Conservation (phyloP, 78 protist species). For the Bodo saltans region DNA sequence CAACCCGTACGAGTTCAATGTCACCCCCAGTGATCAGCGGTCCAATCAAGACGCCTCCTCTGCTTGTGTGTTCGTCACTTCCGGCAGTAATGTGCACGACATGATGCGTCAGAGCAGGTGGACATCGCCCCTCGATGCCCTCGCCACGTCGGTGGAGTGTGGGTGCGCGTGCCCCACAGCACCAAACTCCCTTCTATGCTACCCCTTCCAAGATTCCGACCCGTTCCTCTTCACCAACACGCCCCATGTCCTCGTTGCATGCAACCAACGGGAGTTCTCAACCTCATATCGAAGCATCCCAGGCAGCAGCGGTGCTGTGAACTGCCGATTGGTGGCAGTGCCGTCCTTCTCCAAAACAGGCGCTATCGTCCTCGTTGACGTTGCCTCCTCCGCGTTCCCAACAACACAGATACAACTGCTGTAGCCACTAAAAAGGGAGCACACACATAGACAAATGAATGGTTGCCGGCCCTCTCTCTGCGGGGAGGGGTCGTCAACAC, state of each 20-base stretch:
- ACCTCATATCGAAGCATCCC: background rate
- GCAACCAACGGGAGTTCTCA: slow-evolving; percentile 4
- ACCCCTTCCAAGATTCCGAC: slow-evolving; percentile 38
- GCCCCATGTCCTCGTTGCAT: slow-evolving; percentile 44
- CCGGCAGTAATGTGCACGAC: slow-evolving; percentile 35
- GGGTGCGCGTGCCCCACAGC: slow-evolving; percentile 39
- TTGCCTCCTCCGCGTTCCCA: background rate
- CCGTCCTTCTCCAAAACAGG: background rate
- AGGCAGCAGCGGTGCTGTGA: background rate
- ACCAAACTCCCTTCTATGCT: slow-evolving; percentile 44
- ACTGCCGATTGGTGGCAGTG: background rate
- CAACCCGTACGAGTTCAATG: background rate
- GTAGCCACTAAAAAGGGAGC: too few relatives aligned
- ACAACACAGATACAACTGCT: too few relatives aligned
- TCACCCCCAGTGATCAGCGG: too few relatives aligned
- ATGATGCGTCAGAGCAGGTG: background rate
- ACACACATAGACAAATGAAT: too few relatives aligned
- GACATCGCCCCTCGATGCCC: background rate
- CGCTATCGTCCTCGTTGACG: background rate
- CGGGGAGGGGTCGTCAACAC: too few relatives aligned
- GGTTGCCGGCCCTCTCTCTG: too few relatives aligned
- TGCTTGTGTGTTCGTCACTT: slow-evolving; percentile 3
- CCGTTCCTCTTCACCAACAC: slow-evolving; percentile 34
- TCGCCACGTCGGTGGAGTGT: slow-evolving; percentile 16
- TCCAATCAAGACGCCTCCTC: background rate